Evolutionary conservation across 257 asterid genomes (phyloP).

Genomic region (Verbena officinalis): DNA sequence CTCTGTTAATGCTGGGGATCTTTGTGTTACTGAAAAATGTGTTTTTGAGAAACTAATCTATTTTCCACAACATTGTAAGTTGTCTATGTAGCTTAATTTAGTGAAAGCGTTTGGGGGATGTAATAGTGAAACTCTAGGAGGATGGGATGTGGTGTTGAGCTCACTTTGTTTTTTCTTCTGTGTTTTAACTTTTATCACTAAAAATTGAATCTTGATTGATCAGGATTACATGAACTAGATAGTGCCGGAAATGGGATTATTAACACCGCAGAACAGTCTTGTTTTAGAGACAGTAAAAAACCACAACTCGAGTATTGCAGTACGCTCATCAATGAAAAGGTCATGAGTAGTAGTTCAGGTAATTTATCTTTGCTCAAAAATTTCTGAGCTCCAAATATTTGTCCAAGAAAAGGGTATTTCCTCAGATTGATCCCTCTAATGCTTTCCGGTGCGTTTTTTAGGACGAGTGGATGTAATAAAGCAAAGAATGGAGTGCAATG

Average conservation of each 20-base stretch:
- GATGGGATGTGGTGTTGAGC: too few relatives aligned
- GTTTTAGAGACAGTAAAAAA: slow-evolving; percentile 31
- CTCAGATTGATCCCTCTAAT: slow-evolving; percentile 17
- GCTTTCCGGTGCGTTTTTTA: not conserved
- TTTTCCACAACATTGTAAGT: too few relatives aligned
- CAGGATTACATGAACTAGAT: slow-evolving; percentile 51
- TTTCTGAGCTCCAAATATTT: not conserved
- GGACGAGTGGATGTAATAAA: slow-evolving; percentile 29
- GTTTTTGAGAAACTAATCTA: too few relatives aligned
- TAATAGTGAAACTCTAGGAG: too few relatives aligned
- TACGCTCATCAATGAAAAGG: slow-evolving; percentile 27
- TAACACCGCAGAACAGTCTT: slow-evolving; percentile 5
- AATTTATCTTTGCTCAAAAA: not conserved
- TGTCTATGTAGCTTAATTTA: too few relatives aligned
- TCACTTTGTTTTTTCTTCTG: too few relatives aligned
- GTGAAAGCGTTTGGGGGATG: too few relatives aligned
- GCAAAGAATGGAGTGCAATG: slow-evolving; percentile 5
- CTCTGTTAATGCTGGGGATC: too few relatives aligned
- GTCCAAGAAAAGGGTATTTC: too few relatives aligned
- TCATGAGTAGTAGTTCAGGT: slow-evolving; percentile 43
- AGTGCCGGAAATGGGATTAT: slow-evolving; percentile 27
- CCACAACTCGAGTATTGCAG: slow-evolving; percentile 29
- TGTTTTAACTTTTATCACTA: not conserved
- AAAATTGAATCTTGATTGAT: not conserved
- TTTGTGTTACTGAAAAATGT: too few relatives aligned